Evolutionary conservation across 257 asterid genomes (phyloP), one percentile per base, ranked within the genome.

Genomic region (Jaltomata sinuosa): DNA sequence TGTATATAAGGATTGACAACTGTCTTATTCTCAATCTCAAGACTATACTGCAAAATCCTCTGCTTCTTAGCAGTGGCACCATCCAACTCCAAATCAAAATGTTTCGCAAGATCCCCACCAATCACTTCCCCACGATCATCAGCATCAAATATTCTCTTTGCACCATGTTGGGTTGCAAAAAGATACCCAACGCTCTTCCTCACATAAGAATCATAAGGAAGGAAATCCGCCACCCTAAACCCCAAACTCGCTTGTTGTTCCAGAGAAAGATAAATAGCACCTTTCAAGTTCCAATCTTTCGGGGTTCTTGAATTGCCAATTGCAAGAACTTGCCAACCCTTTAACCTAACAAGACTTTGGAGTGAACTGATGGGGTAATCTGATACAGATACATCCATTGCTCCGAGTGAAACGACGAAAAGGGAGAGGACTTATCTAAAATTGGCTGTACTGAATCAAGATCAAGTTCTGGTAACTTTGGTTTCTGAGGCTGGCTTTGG

Each of bases 261-360:
- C 88, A 97, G 85, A n/a, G 99, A 93, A 82, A 97, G 86, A 83
- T 78, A 92, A 31, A 97, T 92, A 42, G 87, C 89, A 94, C 99
- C 99, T 94, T 95, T 97, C 85, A 94, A 89, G 38, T 50, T 89
- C 99, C 99, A 97, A 83, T 97, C 98, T 69, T 91, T 91, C 0
- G 98, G 99, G 69, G 99, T 93, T 84, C 79, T 92, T 1, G 98
- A 97, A 85, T 92, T 97, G 83, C 98, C 99, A 78, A 97, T 86
- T 11, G 99, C 99, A 81, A 97, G 95, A 74, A 97, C 90, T 84
- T 94, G 99, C 99, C 99, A 94, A 1, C 99, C 98, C 86, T 89
- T 94, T 68, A 93, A 90, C 87, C 84, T 93, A 52, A 84, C 81
- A 91, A 93, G 40, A 69, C 84, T 90, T 55, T 76, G 88, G 67